Evolutionary conservation across 129 eudicot species (phyloP).

Genomic region (Tagetes erecta): DNA sequence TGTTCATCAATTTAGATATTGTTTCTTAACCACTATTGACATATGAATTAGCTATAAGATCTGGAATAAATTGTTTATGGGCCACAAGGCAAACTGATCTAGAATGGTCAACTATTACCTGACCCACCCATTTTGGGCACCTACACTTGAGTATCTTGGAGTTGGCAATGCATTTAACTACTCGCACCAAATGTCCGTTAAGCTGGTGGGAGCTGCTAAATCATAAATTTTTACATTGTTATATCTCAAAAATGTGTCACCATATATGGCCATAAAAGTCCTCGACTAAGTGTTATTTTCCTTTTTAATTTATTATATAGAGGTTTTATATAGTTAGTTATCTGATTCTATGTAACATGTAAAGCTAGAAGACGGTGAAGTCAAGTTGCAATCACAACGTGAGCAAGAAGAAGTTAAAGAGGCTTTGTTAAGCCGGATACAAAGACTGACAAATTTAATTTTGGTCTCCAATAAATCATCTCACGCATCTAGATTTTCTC

Average conservation of each 20-base stretch:
- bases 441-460: constrained; percentile 86
- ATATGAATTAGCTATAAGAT: background rate
- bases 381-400: constrained; percentile 73
- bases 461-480: constrained; percentile 87
- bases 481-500: constrained; percentile 63
- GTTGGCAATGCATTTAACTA: constrained; percentile 12
- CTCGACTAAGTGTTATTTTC: background rate
- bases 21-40: background rate
- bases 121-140: background rate
- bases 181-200: constrained; percentile 2
- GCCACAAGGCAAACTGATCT: background rate
- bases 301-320: constrained; percentile 1
- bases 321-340: constrained; percentile 20
- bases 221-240: constrained; percentile 13
- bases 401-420: constrained; percentile 76
- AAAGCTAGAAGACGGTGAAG: constrained; percentile 91
- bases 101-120: background rate
- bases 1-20: background rate
- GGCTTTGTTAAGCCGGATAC: constrained; percentile 84
- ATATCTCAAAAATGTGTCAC: constrained; percentile 8
- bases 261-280: constrained; percentile 16
- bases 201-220: constrained; percentile 10
- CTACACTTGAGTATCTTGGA: background rate
- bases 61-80: background rate
- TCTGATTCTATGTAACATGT: constrained; percentile 38